Base-by-base conservation (phyloP, 2,329 filamentous ascomycete genomes). In the Fusarium sp. region DNA sequence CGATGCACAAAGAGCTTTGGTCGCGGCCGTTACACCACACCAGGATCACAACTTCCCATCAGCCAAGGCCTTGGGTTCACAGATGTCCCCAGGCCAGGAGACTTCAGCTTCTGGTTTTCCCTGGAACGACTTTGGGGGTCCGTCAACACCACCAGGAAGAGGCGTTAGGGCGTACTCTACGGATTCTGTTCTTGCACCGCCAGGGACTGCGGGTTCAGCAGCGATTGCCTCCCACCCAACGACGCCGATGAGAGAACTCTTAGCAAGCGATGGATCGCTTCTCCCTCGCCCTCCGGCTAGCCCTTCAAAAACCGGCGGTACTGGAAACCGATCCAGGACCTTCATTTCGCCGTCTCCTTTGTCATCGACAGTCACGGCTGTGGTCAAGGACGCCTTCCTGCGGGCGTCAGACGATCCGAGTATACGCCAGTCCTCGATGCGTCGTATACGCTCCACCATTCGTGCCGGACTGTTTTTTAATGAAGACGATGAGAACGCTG, bases 311-410 rank as follows among this genome's bases (percentile, higher is more conserved):
- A 48, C 74, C 61, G 53, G 48, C 20, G 65, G 74, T 29, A 50
- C 55, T 25, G 58, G 58, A 69, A 64, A 75, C 70, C 65, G 77
- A 69, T 63, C 81, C 27, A 82, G 82, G 31, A 81, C 83, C 4
- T 82, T 88, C 36, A 86, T 88, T 62, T 88, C 86, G 4, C 86
- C 87, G 13, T 88, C 86, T 1, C 87, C 87, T 1, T 80, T 88
- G 33, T 87, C 86, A 3, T 87, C 86, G 0, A 88, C 87, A 3
- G 84, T 89, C 36, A 86, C 81, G 18, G 84, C 85, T 0, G 85
- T 87, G 1, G 84, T 89, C 41, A 84, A 85, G 40, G 86, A 88
- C 66, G 84, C 82, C 13, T 79, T 88, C 29, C 78, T 87, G 3
- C 78, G 83, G 13, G 80, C 82, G 31, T 78, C 82, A 17, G 80